Percentiles rank a stretch among this genome's conserved stretches.
Conservation (phyloP, 2,329 filamentous ascomycete species). For the Alternaria consortialis region DNA sequence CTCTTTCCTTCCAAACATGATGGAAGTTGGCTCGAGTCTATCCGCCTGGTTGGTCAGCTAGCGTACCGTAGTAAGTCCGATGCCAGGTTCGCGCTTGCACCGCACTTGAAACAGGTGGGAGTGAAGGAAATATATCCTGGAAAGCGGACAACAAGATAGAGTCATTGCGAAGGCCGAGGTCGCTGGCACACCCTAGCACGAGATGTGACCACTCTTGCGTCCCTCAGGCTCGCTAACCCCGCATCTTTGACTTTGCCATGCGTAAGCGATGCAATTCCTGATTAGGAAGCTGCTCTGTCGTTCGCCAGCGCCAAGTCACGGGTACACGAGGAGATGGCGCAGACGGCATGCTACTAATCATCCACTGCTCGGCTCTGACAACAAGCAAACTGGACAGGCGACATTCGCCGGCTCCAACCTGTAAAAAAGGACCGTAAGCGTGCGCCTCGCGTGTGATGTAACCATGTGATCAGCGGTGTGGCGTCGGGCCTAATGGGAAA, state of each 20-base stretch:
- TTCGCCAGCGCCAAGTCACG: slow-evolving; percentile 19
- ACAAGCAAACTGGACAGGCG: slow-evolving; percentile 6
- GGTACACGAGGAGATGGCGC: slow-evolving; percentile 6
- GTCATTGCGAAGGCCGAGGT: slow-evolving; percentile 26
- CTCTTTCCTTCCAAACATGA: slow-evolving; percentile 46
- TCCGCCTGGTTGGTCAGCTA: background rate
- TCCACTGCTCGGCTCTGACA: background rate
- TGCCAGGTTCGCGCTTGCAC: slow-evolving; percentile 7
- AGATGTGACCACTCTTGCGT: slow-evolving; percentile 14
- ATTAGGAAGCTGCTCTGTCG: slow-evolving; percentile 25
- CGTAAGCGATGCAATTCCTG: slow-evolving; percentile 14
- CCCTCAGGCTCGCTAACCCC: slow-evolving; percentile 31
- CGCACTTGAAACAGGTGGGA: slow-evolving; percentile 1
- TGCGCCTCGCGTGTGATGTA: slow-evolving; percentile 16
- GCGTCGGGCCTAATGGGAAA: slow-evolving; percentile 26
- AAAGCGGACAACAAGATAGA: slow-evolving; percentile 1
- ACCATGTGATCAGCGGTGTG: slow-evolving; percentile 32
- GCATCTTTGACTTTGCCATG: slow-evolving; percentile 23
- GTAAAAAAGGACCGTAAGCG: slow-evolving; percentile 6
- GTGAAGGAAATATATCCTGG: slow-evolving; percentile 6
- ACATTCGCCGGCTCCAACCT: slow-evolving; percentile 13
- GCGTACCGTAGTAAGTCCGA: slow-evolving; percentile 10
- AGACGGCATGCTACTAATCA: background rate
- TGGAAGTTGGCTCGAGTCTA: slow-evolving; percentile 11
- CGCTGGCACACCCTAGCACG: slow-evolving; percentile 19